phyloP scores from a whole-genome alignment of 176 grass and related monocot genomes.

The Neostapfia colusana region DNA sequence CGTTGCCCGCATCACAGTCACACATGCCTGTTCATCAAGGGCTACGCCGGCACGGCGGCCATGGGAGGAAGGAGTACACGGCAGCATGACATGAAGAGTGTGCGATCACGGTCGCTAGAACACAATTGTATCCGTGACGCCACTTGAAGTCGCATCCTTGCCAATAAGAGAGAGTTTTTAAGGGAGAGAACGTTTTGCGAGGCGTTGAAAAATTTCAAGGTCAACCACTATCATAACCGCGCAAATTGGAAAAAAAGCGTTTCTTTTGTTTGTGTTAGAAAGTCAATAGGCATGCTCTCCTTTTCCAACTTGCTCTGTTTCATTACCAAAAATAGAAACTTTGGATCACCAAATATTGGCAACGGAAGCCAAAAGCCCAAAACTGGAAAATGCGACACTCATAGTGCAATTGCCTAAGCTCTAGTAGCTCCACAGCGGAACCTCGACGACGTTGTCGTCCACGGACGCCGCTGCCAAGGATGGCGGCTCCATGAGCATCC shows the following conservation, averaged over 20 bases:
- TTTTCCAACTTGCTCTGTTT: not conserved
- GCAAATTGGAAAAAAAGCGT: not conserved
- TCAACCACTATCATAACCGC: slow-evolving; percentile 16
- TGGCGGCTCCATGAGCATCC: slow-evolving; percentile 41
- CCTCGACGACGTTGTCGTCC: not conserved
- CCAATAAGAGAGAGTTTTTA: not conserved
- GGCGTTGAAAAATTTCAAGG: not conserved
- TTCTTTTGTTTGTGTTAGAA: not conserved
- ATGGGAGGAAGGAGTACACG: too few species aligned
- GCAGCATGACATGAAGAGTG: too few species aligned
- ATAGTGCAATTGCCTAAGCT: not conserved
- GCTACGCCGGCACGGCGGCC: too few species aligned
- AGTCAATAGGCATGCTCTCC: slow-evolving; percentile 7
- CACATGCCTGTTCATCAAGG: too few species aligned
- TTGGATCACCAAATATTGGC: not conserved
- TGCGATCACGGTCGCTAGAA: too few species aligned
- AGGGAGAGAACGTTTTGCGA: not conserved
- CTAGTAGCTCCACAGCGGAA: slow-evolving; percentile 36
- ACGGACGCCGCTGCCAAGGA: not conserved
- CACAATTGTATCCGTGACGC: not conserved
- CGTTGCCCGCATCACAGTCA: too few species aligned
- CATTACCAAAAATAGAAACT: slow-evolving; percentile 2
- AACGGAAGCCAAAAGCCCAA: not conserved
- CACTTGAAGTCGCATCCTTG: not conserved
- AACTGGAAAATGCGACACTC: not conserved